A percentile compares a stretch with the other conserved stretches of the same genome.
Conservation (phyloP, 805 yeast genomes). For the Candida vartiovaarae region DNA sequence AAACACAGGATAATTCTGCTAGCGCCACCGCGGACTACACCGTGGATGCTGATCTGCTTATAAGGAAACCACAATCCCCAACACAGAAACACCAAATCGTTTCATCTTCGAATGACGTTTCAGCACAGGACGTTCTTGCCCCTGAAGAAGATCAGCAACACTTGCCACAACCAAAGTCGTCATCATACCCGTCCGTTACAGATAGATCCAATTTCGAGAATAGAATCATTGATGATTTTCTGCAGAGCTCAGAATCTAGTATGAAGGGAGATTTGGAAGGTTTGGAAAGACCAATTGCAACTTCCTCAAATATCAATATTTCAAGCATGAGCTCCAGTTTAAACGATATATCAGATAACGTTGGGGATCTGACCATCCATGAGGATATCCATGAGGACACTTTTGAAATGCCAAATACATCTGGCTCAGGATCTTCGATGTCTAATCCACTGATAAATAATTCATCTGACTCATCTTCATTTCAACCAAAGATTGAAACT, state of each 20-base stretch:
- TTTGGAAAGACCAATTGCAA: conserved; percentile 22
- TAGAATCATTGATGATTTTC: conserved; percentile 20
- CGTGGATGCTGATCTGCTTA: background rate
- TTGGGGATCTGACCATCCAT: conserved; percentile 20
- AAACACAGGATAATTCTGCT: background rate
- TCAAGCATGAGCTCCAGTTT: conserved; percentile 17
- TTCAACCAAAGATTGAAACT: conserved; percentile 9
- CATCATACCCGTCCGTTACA: conserved; percentile 13
- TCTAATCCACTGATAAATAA: background rate
- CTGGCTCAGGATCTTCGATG: conserved; percentile 6
- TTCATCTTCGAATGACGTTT: conserved; percentile 9
- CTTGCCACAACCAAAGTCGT: conserved; percentile 1
- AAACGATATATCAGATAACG: conserved; percentile 16
- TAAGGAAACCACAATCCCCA: background rate
- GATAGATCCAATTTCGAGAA: conserved; percentile 20
- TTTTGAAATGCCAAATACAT: conserved; percentile 3
- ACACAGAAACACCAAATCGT: background rate
- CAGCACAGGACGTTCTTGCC: conserved; percentile 5
- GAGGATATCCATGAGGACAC: conserved; percentile 10
- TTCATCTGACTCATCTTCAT: conserved; percentile 7
- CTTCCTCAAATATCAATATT: conserved; percentile 23
- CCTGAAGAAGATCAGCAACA: background rate
- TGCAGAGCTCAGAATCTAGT: conserved; percentile 7
- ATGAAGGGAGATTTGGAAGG: conserved; percentile 7
- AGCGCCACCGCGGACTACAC: background rate